A percentile compares a stretch with the other conserved stretches of the same genome.
Conservation (phyloP, 2,329 filamentous ascomycete genomes). For the Fusarium liriodendri region DNA sequence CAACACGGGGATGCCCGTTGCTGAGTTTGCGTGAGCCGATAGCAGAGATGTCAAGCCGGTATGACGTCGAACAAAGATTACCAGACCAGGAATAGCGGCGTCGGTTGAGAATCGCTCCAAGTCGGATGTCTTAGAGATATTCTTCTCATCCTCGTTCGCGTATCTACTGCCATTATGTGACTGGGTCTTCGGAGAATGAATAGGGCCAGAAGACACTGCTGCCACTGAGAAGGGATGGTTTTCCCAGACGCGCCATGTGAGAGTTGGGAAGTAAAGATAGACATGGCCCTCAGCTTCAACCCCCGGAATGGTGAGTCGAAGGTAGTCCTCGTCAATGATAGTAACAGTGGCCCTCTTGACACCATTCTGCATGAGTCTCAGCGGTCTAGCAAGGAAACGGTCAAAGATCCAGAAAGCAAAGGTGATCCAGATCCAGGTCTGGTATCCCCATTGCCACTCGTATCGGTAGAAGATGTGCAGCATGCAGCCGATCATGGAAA, state of each 20-base stretch:
- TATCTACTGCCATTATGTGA: neutral
- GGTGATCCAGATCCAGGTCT: constrained; percentile 44
- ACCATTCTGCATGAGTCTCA: constrained; percentile 24
- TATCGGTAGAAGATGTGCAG: constrained; percentile 54
- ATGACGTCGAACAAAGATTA: neutral
- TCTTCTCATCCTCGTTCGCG: neutral
- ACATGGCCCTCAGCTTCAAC: constrained; percentile 40
- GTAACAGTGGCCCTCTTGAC: neutral
- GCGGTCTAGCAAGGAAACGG: constrained; percentile 24
- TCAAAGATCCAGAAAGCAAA: constrained; percentile 43
- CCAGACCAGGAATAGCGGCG: neutral
- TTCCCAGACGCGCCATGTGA: constrained; percentile 45
- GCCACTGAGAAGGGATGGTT: constrained; percentile 47
- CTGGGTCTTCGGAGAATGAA: neutral
- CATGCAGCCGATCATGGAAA: constrained; percentile 55
- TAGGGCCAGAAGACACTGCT: neutral
- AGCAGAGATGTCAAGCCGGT: neutral
- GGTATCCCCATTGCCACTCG: constrained; percentile 56
- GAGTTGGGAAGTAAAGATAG: constrained; percentile 44
- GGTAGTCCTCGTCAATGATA: constrained; percentile 33
- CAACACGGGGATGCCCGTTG: neutral
- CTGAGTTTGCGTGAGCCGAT: neutral
- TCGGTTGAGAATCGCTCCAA: neutral
- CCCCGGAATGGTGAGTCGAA: constrained; percentile 41
- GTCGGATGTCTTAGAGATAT: neutral